Evolutionary conservation across 2,329 filamentous ascomycete genomes (phyloP), one percentile per base, ranked within the genome.

Genomic region (Diaporthe humulicola): DNA sequence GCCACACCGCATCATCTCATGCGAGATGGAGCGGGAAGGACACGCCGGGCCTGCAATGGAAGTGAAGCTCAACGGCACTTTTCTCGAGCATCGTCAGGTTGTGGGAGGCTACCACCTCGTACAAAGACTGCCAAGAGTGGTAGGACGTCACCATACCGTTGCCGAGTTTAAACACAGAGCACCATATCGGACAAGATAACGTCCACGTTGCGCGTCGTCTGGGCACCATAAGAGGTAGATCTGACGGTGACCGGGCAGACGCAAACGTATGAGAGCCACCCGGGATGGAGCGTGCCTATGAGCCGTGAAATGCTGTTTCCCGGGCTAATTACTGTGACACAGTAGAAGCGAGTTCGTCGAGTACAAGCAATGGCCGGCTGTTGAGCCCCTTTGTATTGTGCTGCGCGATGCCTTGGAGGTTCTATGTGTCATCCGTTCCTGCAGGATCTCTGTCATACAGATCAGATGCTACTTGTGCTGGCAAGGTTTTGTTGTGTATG

Each of bases 401-500:
- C 14, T 22, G 33, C 14, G n/a, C n/a, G n/a, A 54, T 38, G 33
- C 17, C 14, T 64, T 48, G 25, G 17, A n/a, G 28, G 10, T n/a
- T 30, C 28, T 17, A 14, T 14, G 60, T 48, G 28, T 5, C 25
- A 45, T 40, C 40, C 25, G 25, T 54, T 54, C 48, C 64, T 69
- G 64, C 64, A 69, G 64, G 9, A 69, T 69, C 45, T 52, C n/a
- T 38, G 64, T 69, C 2, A 15, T 69, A 69, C 48, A 69, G 48
- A 54, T 38, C 64, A 48, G 45, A n/a, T 17, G 15, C 30, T 52
- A n/a, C 42, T 50, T 52, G 45, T 12, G 30, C 8, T 67, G 30
- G 36, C n/a, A 67, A n/a, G 19, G 19, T 25, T 30, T 42, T 28
- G 42, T 7, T 2, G 36, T 52, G 45, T 17, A 22, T 30, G 58